Conservation (phyloP, 2,329 filamentous ascomycete genomes). For the Blastomyces silverae region DNA sequence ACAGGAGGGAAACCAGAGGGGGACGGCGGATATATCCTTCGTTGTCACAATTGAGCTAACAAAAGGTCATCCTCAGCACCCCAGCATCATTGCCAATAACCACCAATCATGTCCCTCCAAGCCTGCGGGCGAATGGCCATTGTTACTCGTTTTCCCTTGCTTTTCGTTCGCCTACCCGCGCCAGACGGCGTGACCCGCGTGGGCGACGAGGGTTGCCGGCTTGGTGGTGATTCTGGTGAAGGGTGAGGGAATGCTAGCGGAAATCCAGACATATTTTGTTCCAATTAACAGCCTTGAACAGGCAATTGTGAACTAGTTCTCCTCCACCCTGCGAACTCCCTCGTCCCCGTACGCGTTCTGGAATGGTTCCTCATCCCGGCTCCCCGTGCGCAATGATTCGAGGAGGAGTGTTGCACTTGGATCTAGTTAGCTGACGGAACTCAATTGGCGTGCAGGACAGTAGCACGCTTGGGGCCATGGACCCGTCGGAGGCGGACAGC, state of each 20-base stretch:
- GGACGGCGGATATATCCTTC: not conserved
- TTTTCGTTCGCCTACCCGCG: not conserved
- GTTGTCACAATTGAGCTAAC: not conserved
- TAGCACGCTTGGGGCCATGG: not conserved
- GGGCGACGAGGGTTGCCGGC: not conserved
- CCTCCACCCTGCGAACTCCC: too few relatives aligned
- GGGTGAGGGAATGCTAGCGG: too few relatives aligned
- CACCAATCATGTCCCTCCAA: not conserved
- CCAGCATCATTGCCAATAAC: not conserved
- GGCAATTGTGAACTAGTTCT: not conserved
- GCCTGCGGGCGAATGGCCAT: not conserved
- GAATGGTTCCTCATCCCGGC: not conserved
- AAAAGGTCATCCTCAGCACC: too few relatives aligned
- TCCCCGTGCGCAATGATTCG: not conserved
- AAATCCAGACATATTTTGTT: too few relatives aligned
- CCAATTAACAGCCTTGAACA: not conserved
- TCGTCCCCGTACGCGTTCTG: not conserved
- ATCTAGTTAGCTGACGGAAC: not conserved
- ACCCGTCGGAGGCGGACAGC: too few relatives aligned
- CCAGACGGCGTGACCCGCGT: not conserved
- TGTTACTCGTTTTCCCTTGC: not conserved
- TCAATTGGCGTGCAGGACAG: not conserved
- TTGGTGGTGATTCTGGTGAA: not conserved
- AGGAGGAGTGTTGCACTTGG: not conserved
- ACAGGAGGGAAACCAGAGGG: not conserved